Evolutionary conservation across 306 rosid genomes (phyloP).

Genomic region (Quercus cerris): DNA sequence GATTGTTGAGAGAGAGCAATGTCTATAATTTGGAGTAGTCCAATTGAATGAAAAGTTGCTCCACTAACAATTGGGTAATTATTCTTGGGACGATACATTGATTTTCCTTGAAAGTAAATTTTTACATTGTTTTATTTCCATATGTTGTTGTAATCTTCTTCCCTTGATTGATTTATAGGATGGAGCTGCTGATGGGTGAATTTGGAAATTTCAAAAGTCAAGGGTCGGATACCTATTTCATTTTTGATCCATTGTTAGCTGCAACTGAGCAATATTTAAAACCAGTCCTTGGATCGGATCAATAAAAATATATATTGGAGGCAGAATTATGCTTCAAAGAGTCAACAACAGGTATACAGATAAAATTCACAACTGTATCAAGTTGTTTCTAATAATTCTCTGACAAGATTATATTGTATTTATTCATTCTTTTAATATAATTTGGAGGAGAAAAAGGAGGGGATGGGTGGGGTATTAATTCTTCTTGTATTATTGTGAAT

Average conservation of each 20-base stretch:
- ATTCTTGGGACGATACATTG: slow-evolving; percentile 13
- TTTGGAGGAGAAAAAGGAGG: slow-evolving; percentile 13
- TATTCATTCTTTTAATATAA: slow-evolving; percentile 40
- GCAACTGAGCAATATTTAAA: slow-evolving; percentile 30
- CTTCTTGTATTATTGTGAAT: slow-evolving; percentile 27
- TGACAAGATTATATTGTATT: slow-evolving; percentile 33
- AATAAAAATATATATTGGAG: slow-evolving; percentile 13
- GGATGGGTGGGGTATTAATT: slow-evolving; percentile 8
- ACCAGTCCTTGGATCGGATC: slow-evolving; percentile 21
- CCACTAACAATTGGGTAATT: slow-evolving; percentile 4
- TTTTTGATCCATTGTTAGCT: slow-evolving; percentile 20
- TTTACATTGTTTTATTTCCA: not conserved
- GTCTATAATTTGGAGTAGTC: slow-evolving; percentile 17
- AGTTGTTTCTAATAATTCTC: slow-evolving; percentile 28
- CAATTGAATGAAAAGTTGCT: slow-evolving; percentile 12
- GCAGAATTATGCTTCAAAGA: slow-evolving; percentile 23
- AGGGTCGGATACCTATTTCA: slow-evolving; percentile 20
- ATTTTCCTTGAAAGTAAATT: slow-evolving; percentile 13
- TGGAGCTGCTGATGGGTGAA: slow-evolving; percentile 39
- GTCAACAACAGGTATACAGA: slow-evolving; percentile 33
- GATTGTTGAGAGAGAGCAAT: slow-evolving; percentile 18
- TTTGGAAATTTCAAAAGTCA: slow-evolving; percentile 22
- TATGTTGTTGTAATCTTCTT: slow-evolving; percentile 1
- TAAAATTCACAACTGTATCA: slow-evolving; percentile 30
- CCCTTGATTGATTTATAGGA: slow-evolving; percentile 31